Evolutionary conservation across 495 filamentous ascomycete genomes (phyloP).

Genomic region (Aspergillus olivimuriae): DNA sequence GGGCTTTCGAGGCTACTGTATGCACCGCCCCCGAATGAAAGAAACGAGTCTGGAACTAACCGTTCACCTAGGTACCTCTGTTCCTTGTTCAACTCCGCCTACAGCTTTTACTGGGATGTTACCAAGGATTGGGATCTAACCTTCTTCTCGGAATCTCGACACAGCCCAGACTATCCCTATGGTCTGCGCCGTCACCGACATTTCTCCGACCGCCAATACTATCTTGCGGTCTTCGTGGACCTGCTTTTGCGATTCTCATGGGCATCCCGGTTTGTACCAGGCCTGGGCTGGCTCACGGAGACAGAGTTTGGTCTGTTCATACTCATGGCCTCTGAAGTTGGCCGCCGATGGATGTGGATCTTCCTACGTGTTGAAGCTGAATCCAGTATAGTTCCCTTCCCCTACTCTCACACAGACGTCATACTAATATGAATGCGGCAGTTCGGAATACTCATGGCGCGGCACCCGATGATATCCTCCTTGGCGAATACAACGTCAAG

Average conservation of each 20-base stretch:
- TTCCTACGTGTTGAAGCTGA: constrained; percentile 94
- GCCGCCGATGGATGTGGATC: constrained; percentile 91
- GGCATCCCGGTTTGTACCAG: constrained; percentile 75
- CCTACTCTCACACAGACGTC: constrained; percentile 3
- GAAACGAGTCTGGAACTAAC: not conserved
- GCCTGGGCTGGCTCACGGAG: constrained; percentile 74
- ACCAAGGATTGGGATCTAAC: constrained; percentile 94
- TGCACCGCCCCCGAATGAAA: constrained; percentile 3
- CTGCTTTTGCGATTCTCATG: constrained; percentile 81
- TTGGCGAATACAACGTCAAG: constrained; percentile 47
- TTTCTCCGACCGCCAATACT: constrained; percentile 70
- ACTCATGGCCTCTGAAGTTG: constrained; percentile 80
- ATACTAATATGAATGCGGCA: constrained; percentile 27
- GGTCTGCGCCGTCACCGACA: constrained; percentile 68
- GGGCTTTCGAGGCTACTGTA: constrained; percentile 53
- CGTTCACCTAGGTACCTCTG: constrained; percentile 43
- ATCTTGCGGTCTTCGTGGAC: constrained; percentile 72
- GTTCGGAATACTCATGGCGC: constrained; percentile 51
- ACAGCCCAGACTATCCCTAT: constrained; percentile 59
- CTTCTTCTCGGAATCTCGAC: constrained; percentile 54
- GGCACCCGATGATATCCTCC: constrained; percentile 46
- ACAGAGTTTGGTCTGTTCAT: constrained; percentile 80
- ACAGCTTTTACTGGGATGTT: constrained; percentile 98
- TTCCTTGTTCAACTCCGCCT: constrained; percentile 73
- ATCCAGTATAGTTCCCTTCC: constrained; percentile 53